Conservation (phyloP, 1,139 yeast genomes). For the Blastobotrys serpentis region DNA sequence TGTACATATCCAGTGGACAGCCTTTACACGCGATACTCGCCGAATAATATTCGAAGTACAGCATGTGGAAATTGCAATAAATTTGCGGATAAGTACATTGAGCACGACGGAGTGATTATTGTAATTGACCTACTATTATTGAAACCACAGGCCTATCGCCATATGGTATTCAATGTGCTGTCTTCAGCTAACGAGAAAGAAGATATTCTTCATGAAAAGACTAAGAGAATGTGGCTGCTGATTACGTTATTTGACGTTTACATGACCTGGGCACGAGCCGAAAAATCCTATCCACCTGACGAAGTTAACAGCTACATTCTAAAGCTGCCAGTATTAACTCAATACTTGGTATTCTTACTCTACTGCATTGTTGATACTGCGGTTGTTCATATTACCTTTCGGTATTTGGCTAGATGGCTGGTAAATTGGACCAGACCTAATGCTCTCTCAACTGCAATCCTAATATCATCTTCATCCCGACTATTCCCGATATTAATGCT, state of each 20-base stretch:
- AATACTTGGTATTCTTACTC: constrained; percentile 64
- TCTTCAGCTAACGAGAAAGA: constrained; percentile 34
- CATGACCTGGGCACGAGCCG: constrained; percentile 88
- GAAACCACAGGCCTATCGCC: constrained; percentile 89
- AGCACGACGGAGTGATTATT: constrained; percentile 78
- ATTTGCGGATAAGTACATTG: constrained; percentile 89
- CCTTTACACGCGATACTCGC: constrained; percentile 70
- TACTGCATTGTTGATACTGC: constrained; percentile 62
- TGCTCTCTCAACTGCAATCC: constrained; percentile 60
- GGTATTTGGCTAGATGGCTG: constrained; percentile 42
- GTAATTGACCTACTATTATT: constrained; percentile 79
- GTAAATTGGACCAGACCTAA: constrained; percentile 46
- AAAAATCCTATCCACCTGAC: constrained; percentile 42
- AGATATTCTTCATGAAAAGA: constrained; percentile 28
- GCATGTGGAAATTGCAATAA: constrained; percentile 70
- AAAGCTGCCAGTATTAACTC: constrained; percentile 49
- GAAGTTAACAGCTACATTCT: constrained; percentile 40
- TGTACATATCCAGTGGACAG: constrained; percentile 66
- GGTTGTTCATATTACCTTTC: constrained; percentile 52
- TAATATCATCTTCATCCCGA: constrained; percentile 75
- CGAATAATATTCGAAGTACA: constrained; percentile 76
- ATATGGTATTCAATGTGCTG: constrained; percentile 74
- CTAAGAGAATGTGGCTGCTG: constrained; percentile 55
- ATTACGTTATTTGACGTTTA: constrained; percentile 86
- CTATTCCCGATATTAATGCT: constrained; percentile 90